Evolutionary conservation across 768 basidiomycete species (phyloP).

Genomic region (Rhodosporidiobolus odoratus): DNA sequence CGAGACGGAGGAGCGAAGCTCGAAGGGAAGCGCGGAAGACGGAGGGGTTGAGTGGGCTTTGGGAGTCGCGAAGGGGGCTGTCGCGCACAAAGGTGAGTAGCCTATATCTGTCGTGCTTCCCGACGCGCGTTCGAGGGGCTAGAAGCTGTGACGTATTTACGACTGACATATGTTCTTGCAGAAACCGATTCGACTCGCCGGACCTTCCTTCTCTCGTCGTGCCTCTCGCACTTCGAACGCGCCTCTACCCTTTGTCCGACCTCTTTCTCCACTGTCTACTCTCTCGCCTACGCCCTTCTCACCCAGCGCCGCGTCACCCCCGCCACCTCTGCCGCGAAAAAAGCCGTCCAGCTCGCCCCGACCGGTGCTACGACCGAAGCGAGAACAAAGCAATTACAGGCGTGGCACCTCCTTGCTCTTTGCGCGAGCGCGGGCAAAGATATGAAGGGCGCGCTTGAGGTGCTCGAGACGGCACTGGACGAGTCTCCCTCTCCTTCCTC

Average conservation of each 20-base stretch:
- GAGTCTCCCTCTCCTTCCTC: background rate
- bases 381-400: conserved; percentile 39
- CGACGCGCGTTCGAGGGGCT: background rate
- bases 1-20: background rate
- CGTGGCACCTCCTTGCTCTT: conserved; percentile 88
- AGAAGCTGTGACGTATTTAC: background rate
- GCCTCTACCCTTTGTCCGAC: conserved; percentile 44
- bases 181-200: conserved; percentile 60
- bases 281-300: conserved; percentile 71
- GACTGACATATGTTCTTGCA: conserved; percentile 41
- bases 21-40: conserved; percentile 12
- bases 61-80: conserved; percentile 66
- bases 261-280: conserved; percentile 57
- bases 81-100: conserved; percentile 62
- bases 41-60: conserved; percentile 44
- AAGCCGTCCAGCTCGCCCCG: conserved; percentile 52
- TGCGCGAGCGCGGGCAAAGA: conserved; percentile 71
- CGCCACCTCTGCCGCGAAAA: conserved; percentile 63
- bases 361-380: background rate
- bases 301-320: conserved; percentile 63
- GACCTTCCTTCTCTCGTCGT: conserved; percentile 56
- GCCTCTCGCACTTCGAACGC: conserved; percentile 52
- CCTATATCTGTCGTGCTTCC: background rate
- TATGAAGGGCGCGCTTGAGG: conserved; percentile 68
- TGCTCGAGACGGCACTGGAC: conserved; percentile 67